A percentile compares a stretch with the other conserved stretches of the same genome.
Evolutionary conservation across 108 stramenopile genomes (phyloP).

Genomic region (Nannochloropsis salina): DNA sequence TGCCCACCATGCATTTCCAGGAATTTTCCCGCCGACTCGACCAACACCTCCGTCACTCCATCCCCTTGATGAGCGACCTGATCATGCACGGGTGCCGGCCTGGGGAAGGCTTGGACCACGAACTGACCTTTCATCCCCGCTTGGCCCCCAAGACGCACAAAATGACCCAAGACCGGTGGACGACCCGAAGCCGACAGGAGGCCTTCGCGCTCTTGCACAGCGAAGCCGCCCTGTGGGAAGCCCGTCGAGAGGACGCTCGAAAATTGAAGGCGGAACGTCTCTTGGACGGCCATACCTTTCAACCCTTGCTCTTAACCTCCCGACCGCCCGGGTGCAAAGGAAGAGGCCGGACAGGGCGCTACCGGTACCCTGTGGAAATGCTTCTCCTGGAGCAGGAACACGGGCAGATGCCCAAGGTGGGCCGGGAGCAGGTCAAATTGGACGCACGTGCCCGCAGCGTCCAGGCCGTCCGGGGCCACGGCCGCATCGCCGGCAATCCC

Average conservation of each 20-base stretch:
- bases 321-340: no score
- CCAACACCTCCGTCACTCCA: neutral
- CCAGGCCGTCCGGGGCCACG: neutral
- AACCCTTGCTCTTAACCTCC: neutral
- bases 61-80: neutral
- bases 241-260: neutral
- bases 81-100: neutral
- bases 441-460: neutral
- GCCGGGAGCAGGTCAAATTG: neutral
- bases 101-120: neutral
- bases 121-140: neutral
- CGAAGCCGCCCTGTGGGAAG: neutral
- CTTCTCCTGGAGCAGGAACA: neutral
- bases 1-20: neutral
- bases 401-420: neutral
- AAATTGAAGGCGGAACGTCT: neutral
- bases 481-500: no score
- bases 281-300: conserved; percentile 14
- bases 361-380: neutral
- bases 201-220: neutral
- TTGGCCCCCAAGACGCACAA: neutral
- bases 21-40: neutral
- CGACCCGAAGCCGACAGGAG: neutral
- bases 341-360: no score
- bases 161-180: neutral